phyloP scores from a whole-genome alignment of 2,329 filamentous ascomycete species.

The Trichoderma oligosporum region DNA sequence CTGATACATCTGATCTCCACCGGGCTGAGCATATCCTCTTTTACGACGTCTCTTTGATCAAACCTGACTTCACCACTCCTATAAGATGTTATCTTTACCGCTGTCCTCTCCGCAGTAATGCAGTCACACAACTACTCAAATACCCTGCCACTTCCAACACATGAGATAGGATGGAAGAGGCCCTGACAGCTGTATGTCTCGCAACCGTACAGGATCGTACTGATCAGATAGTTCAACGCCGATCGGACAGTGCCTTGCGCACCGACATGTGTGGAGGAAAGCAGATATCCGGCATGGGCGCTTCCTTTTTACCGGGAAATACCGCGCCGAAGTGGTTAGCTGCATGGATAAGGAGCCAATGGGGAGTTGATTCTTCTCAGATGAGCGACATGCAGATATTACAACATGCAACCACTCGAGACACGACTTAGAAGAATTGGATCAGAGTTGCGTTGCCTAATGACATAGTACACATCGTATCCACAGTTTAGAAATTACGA shows the following conservation, averaged over 20 bases:
- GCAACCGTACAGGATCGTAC: conserved; percentile 20
- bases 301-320: conserved; percentile 12
- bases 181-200: conserved; percentile 23
- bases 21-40: background rate
- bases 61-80: background rate
- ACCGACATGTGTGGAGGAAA: conserved; percentile 11
- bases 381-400: conserved; percentile 1
- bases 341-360: conserved; percentile 12
- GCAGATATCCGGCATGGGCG: conserved; percentile 13
- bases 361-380: background rate
- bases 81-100: background rate
- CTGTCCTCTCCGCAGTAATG: background rate
- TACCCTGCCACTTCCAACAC: background rate
- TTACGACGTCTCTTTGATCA: background rate
- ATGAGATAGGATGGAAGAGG: conserved; percentile 15
- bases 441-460: conserved; percentile 1
- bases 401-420: conserved; percentile 20
- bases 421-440: conserved; percentile 12
- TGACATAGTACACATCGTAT: conserved; percentile 11
- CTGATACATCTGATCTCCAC: background rate
- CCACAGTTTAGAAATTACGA: background rate
- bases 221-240: conserved; percentile 11
- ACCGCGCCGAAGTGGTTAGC: conserved; percentile 13
- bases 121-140: conserved; percentile 8
- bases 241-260: conserved; percentile 12